Evolutionary conservation across 1,139 yeast genomes (phyloP).

Genomic region (Wickerhamiella pararugosa): DNA sequence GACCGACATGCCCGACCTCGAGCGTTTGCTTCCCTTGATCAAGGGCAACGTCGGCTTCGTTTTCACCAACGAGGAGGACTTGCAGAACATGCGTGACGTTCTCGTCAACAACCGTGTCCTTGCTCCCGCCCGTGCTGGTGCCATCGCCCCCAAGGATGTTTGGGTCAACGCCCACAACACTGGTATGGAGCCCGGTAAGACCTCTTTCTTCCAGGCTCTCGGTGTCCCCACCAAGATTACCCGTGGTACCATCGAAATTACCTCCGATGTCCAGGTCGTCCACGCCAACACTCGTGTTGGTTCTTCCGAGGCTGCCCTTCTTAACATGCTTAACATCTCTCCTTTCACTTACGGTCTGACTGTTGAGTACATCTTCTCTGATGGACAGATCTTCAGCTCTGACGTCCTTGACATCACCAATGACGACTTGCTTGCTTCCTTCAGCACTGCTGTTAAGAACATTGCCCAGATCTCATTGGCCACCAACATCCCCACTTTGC

Average conservation of each 20-base stretch:
- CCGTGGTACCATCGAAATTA: slow-evolving; percentile 99
- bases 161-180: slow-evolving; percentile 99
- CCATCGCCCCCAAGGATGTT: slow-evolving; percentile 94
- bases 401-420: slow-evolving; percentile 96
- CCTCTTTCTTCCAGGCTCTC: slow-evolving; percentile 99
- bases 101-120: slow-evolving; percentile 89
- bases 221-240: slow-evolving; percentile 99
- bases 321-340: slow-evolving; percentile 99
- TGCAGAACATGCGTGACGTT: slow-evolving; percentile 80
- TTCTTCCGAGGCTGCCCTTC: slow-evolving; percentile 97
- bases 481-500: slow-evolving; percentile 97
- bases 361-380: slow-evolving; percentile 93
- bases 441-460: slow-evolving; percentile 81
- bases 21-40: slow-evolving; percentile 86
- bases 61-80: slow-evolving; percentile 88
- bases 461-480: slow-evolving; percentile 96
- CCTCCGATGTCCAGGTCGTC: slow-evolving; percentile 92
- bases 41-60: slow-evolving; percentile 99
- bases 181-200: slow-evolving; percentile 99
- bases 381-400: slow-evolving; percentile 96
- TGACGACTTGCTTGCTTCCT: slow-evolving; percentile 87
- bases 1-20: slow-evolving; percentile 87
- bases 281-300: slow-evolving; percentile 78
- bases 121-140: slow-evolving; percentile 99
- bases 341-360: slow-evolving; percentile 99